Percentiles rank a stretch among this genome's conserved stretches.
These are phyloP conservation scores for Fusarium decemcellulare DNA, from an alignment of 2,329 filamentous ascomycete species.

Conservation along the genomic window DNA sequence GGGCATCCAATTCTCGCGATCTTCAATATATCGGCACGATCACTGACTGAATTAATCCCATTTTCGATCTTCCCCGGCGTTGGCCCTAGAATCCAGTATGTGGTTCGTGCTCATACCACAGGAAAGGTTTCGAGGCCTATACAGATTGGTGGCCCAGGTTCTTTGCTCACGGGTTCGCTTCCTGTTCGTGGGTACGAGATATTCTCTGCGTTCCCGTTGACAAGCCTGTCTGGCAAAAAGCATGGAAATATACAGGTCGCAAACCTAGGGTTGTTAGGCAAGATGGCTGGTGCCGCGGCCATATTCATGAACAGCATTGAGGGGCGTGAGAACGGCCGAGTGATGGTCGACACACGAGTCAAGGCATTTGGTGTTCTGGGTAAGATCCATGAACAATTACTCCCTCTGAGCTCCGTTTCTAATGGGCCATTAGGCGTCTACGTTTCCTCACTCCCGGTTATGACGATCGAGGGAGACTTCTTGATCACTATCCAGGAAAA, in stretches of 20 bases:
- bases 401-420: neutral
- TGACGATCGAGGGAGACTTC: conserved; percentile 75
- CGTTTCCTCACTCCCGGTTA: conserved; percentile 75
- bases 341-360: conserved; percentile 77
- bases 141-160: conserved; percentile 56
- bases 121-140: conserved; percentile 72
- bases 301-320: conserved; percentile 74
- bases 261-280: conserved; percentile 83
- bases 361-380: conserved; percentile 86
- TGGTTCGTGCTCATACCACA: conserved; percentile 80
- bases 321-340: conserved; percentile 66
- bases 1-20: conserved; percentile 85
- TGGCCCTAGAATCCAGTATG: conserved; percentile 69
- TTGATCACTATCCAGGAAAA: conserved; percentile 82
- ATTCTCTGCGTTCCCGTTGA: conserved; percentile 79
- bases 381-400: conserved; percentile 51
- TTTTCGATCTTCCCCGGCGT: conserved; percentile 82
- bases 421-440: conserved; percentile 71
- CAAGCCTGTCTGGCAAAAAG: conserved; percentile 64
- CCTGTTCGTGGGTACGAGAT: conserved; percentile 83
- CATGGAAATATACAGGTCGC: conserved; percentile 67
- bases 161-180: conserved; percentile 75
- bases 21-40: conserved; percentile 81
- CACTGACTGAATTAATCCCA: conserved; percentile 77
- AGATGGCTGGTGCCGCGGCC: conserved; percentile 91